phyloP scores from a whole-genome alignment of 2,329 filamentous ascomycete genomes.

The Penicillium olsonii region DNA sequence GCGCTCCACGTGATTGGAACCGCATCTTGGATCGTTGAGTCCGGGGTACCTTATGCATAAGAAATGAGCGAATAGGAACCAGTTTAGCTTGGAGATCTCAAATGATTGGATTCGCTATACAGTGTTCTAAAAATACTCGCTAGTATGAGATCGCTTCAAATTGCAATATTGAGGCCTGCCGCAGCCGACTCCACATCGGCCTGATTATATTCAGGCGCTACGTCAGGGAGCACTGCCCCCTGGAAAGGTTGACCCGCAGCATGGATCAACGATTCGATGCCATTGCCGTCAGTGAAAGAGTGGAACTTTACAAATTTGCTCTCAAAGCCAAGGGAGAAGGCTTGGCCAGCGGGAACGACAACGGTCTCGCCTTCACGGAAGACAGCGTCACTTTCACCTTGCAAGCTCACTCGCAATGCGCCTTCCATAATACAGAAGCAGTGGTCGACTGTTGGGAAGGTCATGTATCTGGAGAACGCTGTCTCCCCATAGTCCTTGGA shows the following conservation, averaged over 20 bases:
- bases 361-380: constrained; percentile 53
- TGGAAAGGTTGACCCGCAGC: constrained; percentile 37
- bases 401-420: constrained; percentile 44
- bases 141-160: constrained; percentile 8
- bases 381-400: constrained; percentile 33
- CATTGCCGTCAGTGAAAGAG: constrained; percentile 52
- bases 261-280: constrained; percentile 51
- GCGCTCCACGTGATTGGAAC: constrained; percentile 19
- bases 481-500: constrained; percentile 38
- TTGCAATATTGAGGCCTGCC: constrained; percentile 19
- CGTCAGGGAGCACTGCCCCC: constrained; percentile 44
- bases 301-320: constrained; percentile 52
- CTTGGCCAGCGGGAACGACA: constrained; percentile 50
- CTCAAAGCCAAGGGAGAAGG: constrained; percentile 48
- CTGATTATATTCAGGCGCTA: constrained; percentile 27
- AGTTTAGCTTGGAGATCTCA: too few relatives aligned
- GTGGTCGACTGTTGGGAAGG: constrained; percentile 54
- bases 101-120: neutral
- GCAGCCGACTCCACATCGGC: constrained; percentile 20
- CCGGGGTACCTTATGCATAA: constrained; percentile 8
- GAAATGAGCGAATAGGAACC: too few relatives aligned
- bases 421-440: constrained; percentile 55
- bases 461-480: constrained; percentile 41
- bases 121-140: neutral
- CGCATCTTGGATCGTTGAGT: neutral